These are phyloP conservation scores for Zychaea mexicana DNA, from an alignment of 371 early-diverging fungal species.

Conservation along the genomic window DNA sequence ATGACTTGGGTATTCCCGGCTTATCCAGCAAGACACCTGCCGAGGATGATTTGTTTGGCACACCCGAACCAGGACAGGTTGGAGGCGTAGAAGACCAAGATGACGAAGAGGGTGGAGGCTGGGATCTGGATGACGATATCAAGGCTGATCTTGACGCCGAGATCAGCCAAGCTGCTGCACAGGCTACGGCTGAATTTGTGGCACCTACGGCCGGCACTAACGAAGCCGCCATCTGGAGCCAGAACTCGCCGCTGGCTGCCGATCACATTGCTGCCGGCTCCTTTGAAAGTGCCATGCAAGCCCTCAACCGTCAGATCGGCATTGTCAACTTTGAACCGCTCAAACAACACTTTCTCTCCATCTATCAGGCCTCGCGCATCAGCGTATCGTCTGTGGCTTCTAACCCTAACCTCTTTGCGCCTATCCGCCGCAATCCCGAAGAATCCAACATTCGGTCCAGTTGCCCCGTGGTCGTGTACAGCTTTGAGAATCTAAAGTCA, in stretches of 20 bases:
- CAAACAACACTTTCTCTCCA: conserved; percentile 80
- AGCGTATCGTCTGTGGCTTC: conserved; percentile 66
- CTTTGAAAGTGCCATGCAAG: conserved; percentile 91
- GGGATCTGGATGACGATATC: conserved; percentile 64
- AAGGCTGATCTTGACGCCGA: conserved; percentile 63
- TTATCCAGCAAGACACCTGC: conserved; percentile 9
- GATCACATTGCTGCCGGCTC: conserved; percentile 94
- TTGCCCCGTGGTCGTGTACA: conserved; percentile 57
- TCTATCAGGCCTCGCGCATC: conserved; percentile 77
- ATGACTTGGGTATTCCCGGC: conserved; percentile 34
- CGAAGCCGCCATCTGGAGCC: conserved; percentile 73
- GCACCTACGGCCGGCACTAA: conserved; percentile 74
- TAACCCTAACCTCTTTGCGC: conserved; percentile 56
- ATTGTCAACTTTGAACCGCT: conserved; percentile 89
- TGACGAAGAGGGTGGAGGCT: conserved; percentile 50
- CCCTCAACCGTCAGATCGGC: conserved; percentile 86
- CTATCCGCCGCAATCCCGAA: conserved; percentile 66
- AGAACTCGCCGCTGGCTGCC: conserved; percentile 80
- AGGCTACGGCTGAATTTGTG: conserved; percentile 64
- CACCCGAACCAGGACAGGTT: conserved; percentile 37
- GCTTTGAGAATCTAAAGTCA: conserved; percentile 49
- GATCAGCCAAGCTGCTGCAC: conserved; percentile 61
- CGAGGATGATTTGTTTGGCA: conserved; percentile 27
- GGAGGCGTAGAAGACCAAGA: conserved; percentile 34
- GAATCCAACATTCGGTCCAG: conserved; percentile 52